phyloP scores from a whole-genome alignment of 495 filamentous ascomycete species.

The Penicillium bialowiezense region DNA sequence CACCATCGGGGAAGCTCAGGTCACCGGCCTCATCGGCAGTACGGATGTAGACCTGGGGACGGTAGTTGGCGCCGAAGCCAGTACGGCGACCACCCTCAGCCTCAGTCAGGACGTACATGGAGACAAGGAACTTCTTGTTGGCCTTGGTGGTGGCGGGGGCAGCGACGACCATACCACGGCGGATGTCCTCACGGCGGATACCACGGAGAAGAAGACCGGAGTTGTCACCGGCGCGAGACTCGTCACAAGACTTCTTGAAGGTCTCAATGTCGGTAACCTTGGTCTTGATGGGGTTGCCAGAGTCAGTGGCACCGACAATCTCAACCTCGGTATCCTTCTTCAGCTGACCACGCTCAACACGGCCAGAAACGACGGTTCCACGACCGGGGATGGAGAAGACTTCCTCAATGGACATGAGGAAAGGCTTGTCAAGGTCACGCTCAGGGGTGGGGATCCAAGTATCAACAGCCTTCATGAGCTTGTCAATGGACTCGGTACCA shows the following conservation, averaged over 20 bases:
- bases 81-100: constrained; percentile 96
- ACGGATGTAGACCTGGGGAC: constrained; percentile 90
- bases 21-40: constrained; percentile 87
- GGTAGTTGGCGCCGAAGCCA: constrained; percentile 89
- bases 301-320: constrained; percentile 74
- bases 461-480: constrained; percentile 86
- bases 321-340: constrained; percentile 94
- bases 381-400: constrained; percentile 97
- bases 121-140: constrained; percentile 85
- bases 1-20: constrained; percentile 79
- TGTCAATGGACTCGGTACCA: constrained; percentile 78
- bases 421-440: constrained; percentile 92
- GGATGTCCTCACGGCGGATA: constrained; percentile 88
- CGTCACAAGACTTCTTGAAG: constrained; percentile 97
- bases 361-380: constrained; percentile 93
- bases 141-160: constrained; percentile 75
- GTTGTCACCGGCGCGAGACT: constrained; percentile 93
- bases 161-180: constrained; percentile 88
- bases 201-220: constrained; percentile 96
- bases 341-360: constrained; percentile 91
- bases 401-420: constrained; percentile 98
- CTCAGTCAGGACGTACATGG: constrained; percentile 95
- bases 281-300: constrained; percentile 71
- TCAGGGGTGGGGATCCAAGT: constrained; percentile 92
- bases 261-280: constrained; percentile 99